Conservation (phyloP, 768 basidiomycete genomes). For the Naganishia vishniacii region DNA sequence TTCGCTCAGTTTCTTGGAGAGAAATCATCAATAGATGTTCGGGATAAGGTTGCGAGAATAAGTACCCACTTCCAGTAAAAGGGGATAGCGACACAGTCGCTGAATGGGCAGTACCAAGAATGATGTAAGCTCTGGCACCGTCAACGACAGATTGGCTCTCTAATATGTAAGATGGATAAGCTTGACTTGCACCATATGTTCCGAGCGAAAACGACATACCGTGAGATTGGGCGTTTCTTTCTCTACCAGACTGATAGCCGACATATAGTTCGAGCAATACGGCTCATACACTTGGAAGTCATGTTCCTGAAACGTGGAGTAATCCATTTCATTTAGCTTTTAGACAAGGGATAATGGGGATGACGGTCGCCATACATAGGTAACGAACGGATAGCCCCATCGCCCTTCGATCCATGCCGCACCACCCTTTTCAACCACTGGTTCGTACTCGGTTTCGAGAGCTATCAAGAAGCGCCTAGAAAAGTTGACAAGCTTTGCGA, state of each 20-base stretch:
- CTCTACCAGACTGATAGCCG: conserved; percentile 76
- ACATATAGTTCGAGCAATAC: conserved; percentile 91
- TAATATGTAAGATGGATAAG: not conserved
- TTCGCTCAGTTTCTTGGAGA: conserved; percentile 35
- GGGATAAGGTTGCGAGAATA: not conserved
- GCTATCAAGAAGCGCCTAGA: conserved; percentile 48
- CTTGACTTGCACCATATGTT: not conserved
- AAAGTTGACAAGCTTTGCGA: conserved; percentile 92
- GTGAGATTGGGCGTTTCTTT: conserved; percentile 77
- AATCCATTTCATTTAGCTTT: conserved; percentile 26
- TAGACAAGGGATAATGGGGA: not conserved
- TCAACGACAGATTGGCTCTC: conserved; percentile 22
- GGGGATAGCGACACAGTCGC: conserved; percentile 95
- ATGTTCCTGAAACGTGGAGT: conserved; percentile 65
- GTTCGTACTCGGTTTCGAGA: conserved; percentile 47
- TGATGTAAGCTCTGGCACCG: conserved; percentile 67
- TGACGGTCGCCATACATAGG: conserved; percentile 25
- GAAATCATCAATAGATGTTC: not conserved
- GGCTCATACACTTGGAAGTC: conserved; percentile 95
- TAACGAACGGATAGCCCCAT: conserved; percentile 47
- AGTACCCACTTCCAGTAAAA: conserved; percentile 63
- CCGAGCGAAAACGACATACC: conserved; percentile 53
- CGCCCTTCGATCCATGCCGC: conserved; percentile 45
- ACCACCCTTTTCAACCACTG: conserved; percentile 41
- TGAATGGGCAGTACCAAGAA: conserved; percentile 99